phyloP scores from a whole-genome alignment of 1,284 basidiomycete genomes.

The Cystobasidium sp. region DNA sequence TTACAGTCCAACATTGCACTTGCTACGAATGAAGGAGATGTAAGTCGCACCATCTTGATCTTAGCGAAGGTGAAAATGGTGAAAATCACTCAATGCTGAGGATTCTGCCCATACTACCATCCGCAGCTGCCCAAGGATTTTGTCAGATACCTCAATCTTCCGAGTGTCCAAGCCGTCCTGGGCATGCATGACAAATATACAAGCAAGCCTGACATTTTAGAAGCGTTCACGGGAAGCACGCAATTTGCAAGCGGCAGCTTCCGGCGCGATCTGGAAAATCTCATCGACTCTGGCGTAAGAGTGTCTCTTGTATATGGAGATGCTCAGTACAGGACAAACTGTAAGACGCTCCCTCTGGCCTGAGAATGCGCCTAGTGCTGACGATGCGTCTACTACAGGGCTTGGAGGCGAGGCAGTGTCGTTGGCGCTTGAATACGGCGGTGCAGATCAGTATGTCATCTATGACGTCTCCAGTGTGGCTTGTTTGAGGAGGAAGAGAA shows the following conservation, averaged over 20 bases:
- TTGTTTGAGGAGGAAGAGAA: not conserved
- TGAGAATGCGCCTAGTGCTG: not conserved
- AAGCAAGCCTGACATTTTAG: too few species aligned
- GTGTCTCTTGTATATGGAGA: slow-evolving; percentile 35
- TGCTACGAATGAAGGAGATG: not conserved
- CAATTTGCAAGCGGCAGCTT: not conserved
- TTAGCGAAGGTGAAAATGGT: too few species aligned
- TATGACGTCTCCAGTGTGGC: not conserved
- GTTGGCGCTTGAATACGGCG: slow-evolving; percentile 11
- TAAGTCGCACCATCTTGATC: not conserved
- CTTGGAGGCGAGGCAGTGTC: slow-evolving; percentile 33
- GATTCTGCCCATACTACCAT: not conserved
- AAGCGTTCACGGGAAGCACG: not conserved
- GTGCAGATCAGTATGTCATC: slow-evolving; percentile 1
- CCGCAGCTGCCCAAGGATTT: slow-evolving; percentile 15
- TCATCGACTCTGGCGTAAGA: slow-evolving; percentile 15
- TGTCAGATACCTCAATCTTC: slow-evolving; percentile 24
- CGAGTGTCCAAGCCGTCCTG: slow-evolving; percentile 2
- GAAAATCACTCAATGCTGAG: not conserved
- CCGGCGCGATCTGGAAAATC: slow-evolving; percentile 1
- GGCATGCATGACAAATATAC: slow-evolving; percentile 28
- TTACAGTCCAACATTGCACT: slow-evolving; percentile 18
- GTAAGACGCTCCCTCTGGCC: not conserved
- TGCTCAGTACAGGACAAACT: slow-evolving; percentile 34
- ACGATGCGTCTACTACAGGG: not conserved